These are phyloP conservation scores for Tilletiopsis washingtonensis DNA, from an alignment of 1,284 basidiomycete genomes.

Conservation along the genomic window DNA sequence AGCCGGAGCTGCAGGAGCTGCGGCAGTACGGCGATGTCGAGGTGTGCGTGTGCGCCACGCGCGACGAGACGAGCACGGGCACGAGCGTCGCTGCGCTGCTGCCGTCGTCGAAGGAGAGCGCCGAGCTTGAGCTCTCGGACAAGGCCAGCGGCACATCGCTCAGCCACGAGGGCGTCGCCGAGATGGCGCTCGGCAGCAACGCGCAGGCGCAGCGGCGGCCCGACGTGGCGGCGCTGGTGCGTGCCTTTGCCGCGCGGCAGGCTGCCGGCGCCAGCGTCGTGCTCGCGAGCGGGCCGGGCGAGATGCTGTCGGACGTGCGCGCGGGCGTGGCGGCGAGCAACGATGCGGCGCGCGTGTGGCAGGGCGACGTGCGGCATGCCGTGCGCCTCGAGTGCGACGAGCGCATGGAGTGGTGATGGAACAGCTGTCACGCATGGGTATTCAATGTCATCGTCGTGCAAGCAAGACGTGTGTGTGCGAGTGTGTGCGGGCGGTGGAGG, in stretches of 20 bases:
- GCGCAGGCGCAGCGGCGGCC: not conserved
- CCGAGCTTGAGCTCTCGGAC: no score
- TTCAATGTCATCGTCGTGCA: no score
- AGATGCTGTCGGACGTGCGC: constrained; percentile 10
- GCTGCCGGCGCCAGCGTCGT: constrained; percentile 1
- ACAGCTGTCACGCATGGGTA: no score
- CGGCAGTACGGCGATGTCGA: not conserved
- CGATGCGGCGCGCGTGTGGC: not conserved
- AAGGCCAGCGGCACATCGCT: not conserved
- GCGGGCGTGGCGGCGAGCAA: constrained; percentile 10
- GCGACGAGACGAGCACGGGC: not conserved
- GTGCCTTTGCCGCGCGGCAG: not conserved
- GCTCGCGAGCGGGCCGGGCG: constrained; percentile 14
- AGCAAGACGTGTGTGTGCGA: no score
- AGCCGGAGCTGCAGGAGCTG: constrained; percentile 8
- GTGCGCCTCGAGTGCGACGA: constrained; percentile 5
- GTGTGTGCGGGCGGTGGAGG: no score
- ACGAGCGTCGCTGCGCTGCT: not conserved
- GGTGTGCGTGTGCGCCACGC: constrained; percentile 6
- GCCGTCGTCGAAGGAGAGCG: not conserved
- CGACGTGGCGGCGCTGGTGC: not conserved
- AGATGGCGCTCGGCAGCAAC: not conserved
- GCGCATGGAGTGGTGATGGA: constrained; percentile 1
- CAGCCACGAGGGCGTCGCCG: not conserved
- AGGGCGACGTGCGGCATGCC: not conserved